Percentiles rank a stretch among this genome's conserved stretches.
These are phyloP conservation scores for Coemansia sp. DNA, from an alignment of 192 early-diverging fungal species.

Conservation along the genomic window DNA sequence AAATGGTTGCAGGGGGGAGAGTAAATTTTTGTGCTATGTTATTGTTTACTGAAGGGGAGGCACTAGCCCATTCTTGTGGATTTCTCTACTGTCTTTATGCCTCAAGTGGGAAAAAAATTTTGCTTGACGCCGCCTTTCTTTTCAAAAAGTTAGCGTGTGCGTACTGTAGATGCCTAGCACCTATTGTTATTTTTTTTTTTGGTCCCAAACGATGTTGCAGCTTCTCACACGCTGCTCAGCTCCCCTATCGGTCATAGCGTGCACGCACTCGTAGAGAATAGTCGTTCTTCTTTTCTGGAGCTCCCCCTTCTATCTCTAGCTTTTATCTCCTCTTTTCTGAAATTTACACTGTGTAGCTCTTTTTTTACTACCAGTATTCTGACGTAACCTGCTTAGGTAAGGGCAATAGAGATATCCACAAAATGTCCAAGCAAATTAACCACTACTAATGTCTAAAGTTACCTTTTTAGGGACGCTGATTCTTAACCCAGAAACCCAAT, in stretches of 20 bases:
- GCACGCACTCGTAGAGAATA: neutral
- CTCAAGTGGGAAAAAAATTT: neutral
- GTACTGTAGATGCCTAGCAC: neutral
- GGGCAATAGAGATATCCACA: neutral
- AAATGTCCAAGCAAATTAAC: neutral
- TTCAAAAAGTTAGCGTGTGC: neutral
- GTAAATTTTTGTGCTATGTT: conserved; percentile 11
- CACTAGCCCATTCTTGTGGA: neutral
- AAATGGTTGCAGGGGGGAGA: neutral
- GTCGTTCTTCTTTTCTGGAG: neutral
- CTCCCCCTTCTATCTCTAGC: neutral
- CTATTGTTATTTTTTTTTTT: neutral
- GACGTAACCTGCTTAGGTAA: neutral
- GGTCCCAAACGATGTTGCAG: neutral
- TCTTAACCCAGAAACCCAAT: conserved; percentile 7
- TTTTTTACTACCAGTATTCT: neutral
- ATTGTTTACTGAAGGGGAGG: conserved; percentile 11
- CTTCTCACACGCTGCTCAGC: neutral
- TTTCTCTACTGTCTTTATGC: neutral
- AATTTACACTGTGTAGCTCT: neutral
- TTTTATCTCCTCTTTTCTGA: conserved; percentile 1
- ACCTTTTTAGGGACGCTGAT: neutral
- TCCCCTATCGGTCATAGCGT: neutral
- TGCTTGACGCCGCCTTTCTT: neutral
- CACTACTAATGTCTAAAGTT: neutral